A percentile compares a stretch with the other conserved stretches of the same genome.
Conservation (phyloP, 2,329 filamentous ascomycete genomes). For the Aspergillus sp. region DNA sequence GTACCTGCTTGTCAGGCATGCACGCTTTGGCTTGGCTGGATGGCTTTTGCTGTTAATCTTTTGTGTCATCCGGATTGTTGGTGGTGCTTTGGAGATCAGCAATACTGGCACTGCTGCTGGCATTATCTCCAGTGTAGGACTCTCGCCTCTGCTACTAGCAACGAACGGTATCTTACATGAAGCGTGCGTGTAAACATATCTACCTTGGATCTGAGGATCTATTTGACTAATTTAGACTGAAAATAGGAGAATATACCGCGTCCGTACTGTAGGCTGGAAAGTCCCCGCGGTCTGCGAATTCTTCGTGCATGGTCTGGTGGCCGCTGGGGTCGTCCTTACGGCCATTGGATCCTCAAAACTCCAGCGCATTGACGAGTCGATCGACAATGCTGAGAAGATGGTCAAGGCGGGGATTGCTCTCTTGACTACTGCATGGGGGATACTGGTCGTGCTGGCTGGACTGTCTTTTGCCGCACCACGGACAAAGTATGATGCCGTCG, state of each 20-base stretch:
- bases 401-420: conserved; percentile 10
- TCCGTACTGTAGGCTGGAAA: conserved; percentile 1
- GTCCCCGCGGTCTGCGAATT: conserved; percentile 1
- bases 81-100: conserved; percentile 14
- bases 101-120: conserved; percentile 18
- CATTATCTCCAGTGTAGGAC: conserved; percentile 33
- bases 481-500: background rate
- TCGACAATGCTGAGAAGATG: conserved; percentile 1
- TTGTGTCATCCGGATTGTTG: conserved; percentile 32
- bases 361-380: conserved; percentile 5
- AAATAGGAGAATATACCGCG: conserved; percentile 13
- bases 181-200: conserved; percentile 13
- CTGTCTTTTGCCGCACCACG: conserved; percentile 4
- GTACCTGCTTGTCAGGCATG: conserved; percentile 30
- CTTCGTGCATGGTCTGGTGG: conserved; percentile 11
- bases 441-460: conserved; percentile 6
- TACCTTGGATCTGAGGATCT: background rate
- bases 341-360: conserved; percentile 9
- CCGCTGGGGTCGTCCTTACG: conserved; percentile 10
- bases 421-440: conserved; percentile 7
- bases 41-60: conserved; percentile 37
- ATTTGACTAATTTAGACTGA: background rate
- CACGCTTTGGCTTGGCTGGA: conserved; percentile 28
- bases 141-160: conserved; percentile 31
- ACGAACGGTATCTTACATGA: conserved; percentile 31